Base-by-base conservation (phyloP, 75 land plant species). In the Ceratopteris richardii region DNA sequence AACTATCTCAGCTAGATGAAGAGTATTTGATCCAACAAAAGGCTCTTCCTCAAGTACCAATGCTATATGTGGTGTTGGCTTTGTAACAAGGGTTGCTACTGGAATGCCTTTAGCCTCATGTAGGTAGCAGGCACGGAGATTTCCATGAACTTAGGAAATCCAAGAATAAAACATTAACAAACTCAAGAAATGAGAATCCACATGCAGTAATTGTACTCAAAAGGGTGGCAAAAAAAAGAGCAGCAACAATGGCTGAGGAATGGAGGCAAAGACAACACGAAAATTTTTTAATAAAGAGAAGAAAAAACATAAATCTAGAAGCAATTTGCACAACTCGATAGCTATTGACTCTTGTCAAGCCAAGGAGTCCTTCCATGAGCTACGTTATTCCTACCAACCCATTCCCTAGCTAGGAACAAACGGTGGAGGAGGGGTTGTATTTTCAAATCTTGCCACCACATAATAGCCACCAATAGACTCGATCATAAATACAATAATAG, bases 341-440 rank as follows among this genome's bases (percentile, higher is more conserved):
- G 63, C 94, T 88, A 29, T 90, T 86, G 57, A 88, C 94, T 57
- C 90, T 72, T 29, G 86, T 88, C 16, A 88, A 65, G 48, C 94
- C 94, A 40, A 88, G 82, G 28, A 88, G 83, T n/a, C 94, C 94
- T 72, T 90, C 84, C 29, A 94, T 63, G 61, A 94, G 71, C 26
- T 83, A 51, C 0, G 88, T 96, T 61, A 94, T 77, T 13, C 98
- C 90, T 75, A 84, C 98, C 98, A 93, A 16, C 96, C 95, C 43
- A 78, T 65, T 14, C 95, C 98, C 46, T 95, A 78, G 63, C 95
- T 78, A n/a, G 80, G 67, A 17, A 88, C 67, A 56, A 85, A 88
- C 22, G 97, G 85, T 54, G 97, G 97, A n/a, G 82, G 63, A 31
- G 71, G 81, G 25, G 97, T 92, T 39, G 95, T 90, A 56, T 96